phyloP scores from a whole-genome alignment of 148 eudicot species.

The Polygonum aviculare region DNA sequence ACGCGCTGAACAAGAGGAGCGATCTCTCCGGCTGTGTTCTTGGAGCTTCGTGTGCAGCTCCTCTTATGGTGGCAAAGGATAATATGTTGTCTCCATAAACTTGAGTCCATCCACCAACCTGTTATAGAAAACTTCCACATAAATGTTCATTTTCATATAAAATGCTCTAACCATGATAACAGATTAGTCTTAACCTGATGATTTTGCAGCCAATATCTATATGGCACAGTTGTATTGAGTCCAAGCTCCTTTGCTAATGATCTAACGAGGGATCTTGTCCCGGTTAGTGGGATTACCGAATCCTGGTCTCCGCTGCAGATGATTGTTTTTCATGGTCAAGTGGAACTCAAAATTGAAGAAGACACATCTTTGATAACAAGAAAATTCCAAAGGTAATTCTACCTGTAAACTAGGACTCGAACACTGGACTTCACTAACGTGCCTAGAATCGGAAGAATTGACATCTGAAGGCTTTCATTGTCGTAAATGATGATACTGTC shows the following conservation, averaged over 20 bases:
- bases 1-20: conserved; percentile 28
- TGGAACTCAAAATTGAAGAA: background rate
- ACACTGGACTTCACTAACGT: conserved; percentile 1
- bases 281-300: conserved; percentile 45
- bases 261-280: conserved; percentile 36
- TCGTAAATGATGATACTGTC: background rate
- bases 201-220: conserved; percentile 48
- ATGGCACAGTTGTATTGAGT: conserved; percentile 44
- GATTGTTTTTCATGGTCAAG: background rate
- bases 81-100: conserved; percentile 21
- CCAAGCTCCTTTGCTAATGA: conserved; percentile 41
- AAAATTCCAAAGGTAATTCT: background rate
- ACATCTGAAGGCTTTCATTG: background rate
- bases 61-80: conserved; percentile 39
- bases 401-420: background rate
- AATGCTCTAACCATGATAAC: background rate
- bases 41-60: conserved; percentile 35
- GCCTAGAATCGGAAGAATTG: background rate
- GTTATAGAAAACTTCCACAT: background rate
- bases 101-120: conserved; percentile 47
- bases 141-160: background rate
- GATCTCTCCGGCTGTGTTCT: conserved; percentile 37
- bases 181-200: conserved; percentile 35
- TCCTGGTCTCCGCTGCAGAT: conserved; percentile 51
- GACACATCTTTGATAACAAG: background rate